A percentile compares a stretch with the other conserved stretches of the same genome.
Evolutionary conservation across 306 rosid species (phyloP).

Genomic region (Fragaria nilgerrensis): DNA sequence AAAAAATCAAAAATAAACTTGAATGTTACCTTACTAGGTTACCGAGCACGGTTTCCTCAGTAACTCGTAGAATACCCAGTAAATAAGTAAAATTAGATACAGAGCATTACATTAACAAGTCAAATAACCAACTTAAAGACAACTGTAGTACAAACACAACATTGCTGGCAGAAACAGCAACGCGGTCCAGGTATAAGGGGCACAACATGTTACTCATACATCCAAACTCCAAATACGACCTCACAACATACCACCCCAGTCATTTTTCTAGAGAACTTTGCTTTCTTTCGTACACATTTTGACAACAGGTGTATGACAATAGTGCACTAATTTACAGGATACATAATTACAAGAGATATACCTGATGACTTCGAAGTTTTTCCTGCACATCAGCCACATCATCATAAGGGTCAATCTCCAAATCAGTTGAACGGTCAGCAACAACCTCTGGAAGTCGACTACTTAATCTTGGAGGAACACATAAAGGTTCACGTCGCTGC

Average conservation of each 20-base stretch:
- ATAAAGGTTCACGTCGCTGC: conserved; percentile 81
- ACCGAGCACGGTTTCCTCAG: too few species aligned
- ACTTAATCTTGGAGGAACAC: conserved; percentile 56
- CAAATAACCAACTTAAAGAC: conserved; percentile 1
- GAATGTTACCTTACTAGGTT: too few species aligned
- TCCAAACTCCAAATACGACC: background rate
- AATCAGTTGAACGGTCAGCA: conserved; percentile 70
- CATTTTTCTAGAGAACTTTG: background rate
- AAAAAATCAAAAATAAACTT: too few species aligned
- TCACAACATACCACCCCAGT: background rate
- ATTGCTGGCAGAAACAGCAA: background rate
- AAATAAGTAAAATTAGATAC: too few species aligned
- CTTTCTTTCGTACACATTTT: background rate
- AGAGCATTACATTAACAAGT: background rate
- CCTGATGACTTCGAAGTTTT: conserved; percentile 85
- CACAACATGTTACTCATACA: background rate
- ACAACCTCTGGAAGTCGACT: conserved; percentile 69
- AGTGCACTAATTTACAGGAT: background rate
- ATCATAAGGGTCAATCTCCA: conserved; percentile 76
- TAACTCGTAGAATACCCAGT: too few species aligned
- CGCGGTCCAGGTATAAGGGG: background rate
- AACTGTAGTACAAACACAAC: background rate
- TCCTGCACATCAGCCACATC: conserved; percentile 72
- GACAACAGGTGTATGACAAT: conserved; percentile 4
- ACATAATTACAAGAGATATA: conserved; percentile 26